These are phyloP conservation scores for Aegilops tauschii DNA, from an alignment of 176 grass and related monocot genomes.

Conservation along the genomic window DNA sequence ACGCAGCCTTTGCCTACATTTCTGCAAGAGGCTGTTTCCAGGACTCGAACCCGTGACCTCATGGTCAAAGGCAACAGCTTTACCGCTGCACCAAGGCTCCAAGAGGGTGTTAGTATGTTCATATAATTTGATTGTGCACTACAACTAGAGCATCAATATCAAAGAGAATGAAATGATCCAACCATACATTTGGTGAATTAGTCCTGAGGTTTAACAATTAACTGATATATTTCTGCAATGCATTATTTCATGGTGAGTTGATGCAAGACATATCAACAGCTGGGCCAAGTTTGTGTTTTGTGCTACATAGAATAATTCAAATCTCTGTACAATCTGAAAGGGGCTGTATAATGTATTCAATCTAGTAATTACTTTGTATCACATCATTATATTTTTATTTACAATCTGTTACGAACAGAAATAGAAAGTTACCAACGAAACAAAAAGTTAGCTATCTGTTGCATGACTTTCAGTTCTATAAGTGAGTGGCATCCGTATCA, in stretches of 20 bases:
- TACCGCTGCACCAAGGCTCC: no score
- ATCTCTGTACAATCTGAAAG: background rate
- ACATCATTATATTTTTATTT: background rate
- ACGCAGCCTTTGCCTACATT: no score
- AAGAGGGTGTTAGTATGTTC: background rate
- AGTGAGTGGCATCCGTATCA: background rate
- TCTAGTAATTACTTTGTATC: background rate
- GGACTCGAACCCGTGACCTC: no score
- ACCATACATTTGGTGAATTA: background rate
- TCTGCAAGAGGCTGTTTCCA: no score
- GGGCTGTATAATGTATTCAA: background rate
- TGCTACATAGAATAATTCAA: background rate
- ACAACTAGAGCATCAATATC: conserved; percentile 4
- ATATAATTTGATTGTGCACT: background rate
- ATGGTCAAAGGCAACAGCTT: no score
- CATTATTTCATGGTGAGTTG: background rate
- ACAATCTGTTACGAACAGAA: background rate
- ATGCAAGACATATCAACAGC: conserved; percentile 5
- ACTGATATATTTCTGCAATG: background rate
- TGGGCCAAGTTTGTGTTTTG: background rate
- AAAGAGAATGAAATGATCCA: conserved; percentile 15
- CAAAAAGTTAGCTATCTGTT: background rate
- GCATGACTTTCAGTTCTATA: background rate
- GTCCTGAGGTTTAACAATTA: background rate
- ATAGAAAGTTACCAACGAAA: background rate